These are phyloP conservation scores for Schoenoplectus tabernaemontani DNA, from an alignment of 202 grass and related monocot species.

Conservation along the genomic window DNA sequence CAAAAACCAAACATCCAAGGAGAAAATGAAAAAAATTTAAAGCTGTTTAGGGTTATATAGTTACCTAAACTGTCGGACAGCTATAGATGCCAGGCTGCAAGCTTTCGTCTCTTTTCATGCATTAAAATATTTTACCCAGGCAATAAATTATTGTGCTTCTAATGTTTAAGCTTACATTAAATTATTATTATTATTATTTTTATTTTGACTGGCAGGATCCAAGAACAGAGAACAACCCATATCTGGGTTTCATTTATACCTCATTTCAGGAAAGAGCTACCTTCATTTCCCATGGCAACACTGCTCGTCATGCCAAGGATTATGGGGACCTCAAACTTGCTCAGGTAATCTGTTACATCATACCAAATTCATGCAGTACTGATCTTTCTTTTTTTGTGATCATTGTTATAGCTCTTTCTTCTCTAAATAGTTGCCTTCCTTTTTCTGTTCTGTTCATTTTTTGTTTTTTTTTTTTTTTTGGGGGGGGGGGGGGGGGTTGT, in stretches of 20 bases:
- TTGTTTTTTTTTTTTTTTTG: neutral
- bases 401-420: neutral
- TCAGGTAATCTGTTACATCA: conserved; percentile 27
- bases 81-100: neutral
- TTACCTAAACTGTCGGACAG: neutral
- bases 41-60: neutral
- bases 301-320: conserved; percentile 81
- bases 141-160: neutral
- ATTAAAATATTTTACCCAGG: neutral
- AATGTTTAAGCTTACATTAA: neutral
- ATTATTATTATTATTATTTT: neutral
- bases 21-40: neutral
- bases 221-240: conserved; percentile 92
- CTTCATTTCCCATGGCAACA: conserved; percentile 95
- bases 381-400: neutral
- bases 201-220: conserved; percentile 59
- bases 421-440: neutral
- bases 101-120: neutral
- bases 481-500: neutral
- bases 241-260: conserved; percentile 95
- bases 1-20: neutral
- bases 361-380: neutral
- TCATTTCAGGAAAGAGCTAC: conserved; percentile 93
- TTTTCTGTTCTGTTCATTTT: neutral
- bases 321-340: conserved; percentile 80